Base-by-base conservation (phyloP, 2,329 filamentous ascomycete species). In the Trichoderma sp. region DNA sequence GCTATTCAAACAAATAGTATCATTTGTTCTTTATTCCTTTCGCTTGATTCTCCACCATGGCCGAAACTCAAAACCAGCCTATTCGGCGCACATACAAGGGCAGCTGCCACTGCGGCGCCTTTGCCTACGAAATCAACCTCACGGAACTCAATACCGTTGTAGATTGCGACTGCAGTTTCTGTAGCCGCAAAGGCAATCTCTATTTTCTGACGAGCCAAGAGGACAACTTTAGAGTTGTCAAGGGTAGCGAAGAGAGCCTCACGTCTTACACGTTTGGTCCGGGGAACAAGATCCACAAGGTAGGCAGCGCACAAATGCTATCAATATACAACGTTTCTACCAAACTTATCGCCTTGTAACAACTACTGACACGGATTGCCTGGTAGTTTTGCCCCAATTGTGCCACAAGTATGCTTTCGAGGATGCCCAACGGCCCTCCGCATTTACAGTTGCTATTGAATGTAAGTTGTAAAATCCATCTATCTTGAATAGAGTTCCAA, bases 151-250 rank as follows among this genome's bases (percentile, higher is more conserved):
- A 85, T 73, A 77, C 82, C 6, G 83, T 83, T 8, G 75, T 79
- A 7, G 82, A 86, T 74, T 91, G 90, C 79, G 89, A 90, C 77
- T 92, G 91, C 80, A 91, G 88, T 78, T 86, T 90, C 72, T 90
- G 90, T 76, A 74, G 72, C 74, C 85, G 81, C 72, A 85, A 84
- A 74, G 82, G 78, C 18, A 82, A 82, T 49, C 74, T 84, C 43
- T 60, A 78, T 24, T 74, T 80, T 39, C 74, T 77, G n/a, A 73
- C 74, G 3, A 71, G 72, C 0, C 73, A 77, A 43, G 61, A 56
- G 3, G 32, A n/a, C 34, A 69, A 76, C 56, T 77, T 86, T 67
- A 80, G 73, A 21, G 73, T 86, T 61, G 76, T 86, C 73, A 84
- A 84, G 73, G 86, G 85, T 37, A 75, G 74, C 69, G 72, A 77